These are phyloP conservation scores for Globisporangium yorkense DNA, from an alignment of 352 stramenopile species.

Conservation along the genomic window DNA sequence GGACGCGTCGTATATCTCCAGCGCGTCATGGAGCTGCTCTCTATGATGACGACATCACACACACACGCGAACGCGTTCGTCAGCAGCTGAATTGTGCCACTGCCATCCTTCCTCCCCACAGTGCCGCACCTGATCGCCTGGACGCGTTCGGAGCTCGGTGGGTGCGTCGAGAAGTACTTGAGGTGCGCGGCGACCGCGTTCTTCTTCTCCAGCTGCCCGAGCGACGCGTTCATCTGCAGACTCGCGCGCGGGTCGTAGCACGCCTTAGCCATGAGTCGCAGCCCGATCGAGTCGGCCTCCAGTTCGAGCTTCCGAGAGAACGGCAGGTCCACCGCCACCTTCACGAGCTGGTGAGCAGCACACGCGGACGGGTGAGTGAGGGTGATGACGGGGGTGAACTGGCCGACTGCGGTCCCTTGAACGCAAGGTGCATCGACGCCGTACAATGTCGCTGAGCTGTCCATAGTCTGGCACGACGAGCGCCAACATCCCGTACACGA, in stretches of 20 bases:
- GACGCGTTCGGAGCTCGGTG: slow-evolving; percentile 57
- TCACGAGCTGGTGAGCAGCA: slow-evolving; percentile 27
- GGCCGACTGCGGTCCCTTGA: too few species aligned
- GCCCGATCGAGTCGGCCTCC: slow-evolving; percentile 47
- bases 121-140: slow-evolving; percentile 26
- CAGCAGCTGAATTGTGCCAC: not conserved
- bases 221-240: slow-evolving; percentile 42
- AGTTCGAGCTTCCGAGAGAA: slow-evolving; percentile 51
- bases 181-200: slow-evolving; percentile 14
- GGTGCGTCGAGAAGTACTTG: slow-evolving; percentile 78
- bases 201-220: slow-evolving; percentile 24
- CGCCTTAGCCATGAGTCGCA: slow-evolving; percentile 50
- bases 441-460: slow-evolving; percentile 50
- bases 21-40: slow-evolving; percentile 29
- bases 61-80: not conserved
- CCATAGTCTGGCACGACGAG: slow-evolving; percentile 50
- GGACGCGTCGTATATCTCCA: slow-evolving; percentile 40
- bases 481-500: slow-evolving; percentile 47
- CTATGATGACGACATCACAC: slow-evolving; percentile 7
- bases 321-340: slow-evolving; percentile 43
- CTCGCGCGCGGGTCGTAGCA: slow-evolving; percentile 54
- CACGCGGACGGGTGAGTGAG: not conserved
- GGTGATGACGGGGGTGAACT: too few species aligned
- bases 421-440: not conserved
- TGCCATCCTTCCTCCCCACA: not conserved